Conservation (phyloP, 192 early-diverging fungal species). For the Globomyces pollinis-pini region DNA sequence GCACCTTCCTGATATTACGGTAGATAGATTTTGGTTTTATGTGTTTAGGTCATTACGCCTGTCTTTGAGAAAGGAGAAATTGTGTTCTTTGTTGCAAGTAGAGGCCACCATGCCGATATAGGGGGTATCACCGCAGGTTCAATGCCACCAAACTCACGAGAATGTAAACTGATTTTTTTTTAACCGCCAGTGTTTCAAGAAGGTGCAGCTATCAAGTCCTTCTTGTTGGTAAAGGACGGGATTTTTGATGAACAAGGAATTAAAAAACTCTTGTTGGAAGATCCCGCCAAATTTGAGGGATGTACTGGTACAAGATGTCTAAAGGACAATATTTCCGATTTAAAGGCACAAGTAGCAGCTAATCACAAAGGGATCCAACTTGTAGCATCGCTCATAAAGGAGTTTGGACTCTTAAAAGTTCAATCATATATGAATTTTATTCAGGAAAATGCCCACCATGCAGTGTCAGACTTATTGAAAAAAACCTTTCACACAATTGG, state of each 20-base stretch:
- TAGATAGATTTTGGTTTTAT: no score
- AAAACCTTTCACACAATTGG: slow-evolving; percentile 40
- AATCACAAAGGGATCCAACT: slow-evolving; percentile 89
- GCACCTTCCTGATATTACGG: slow-evolving; percentile 91
- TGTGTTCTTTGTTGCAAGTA: slow-evolving; percentile 91
- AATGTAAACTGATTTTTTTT: no score
- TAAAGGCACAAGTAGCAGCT: slow-evolving; percentile 96
- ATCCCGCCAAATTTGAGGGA: slow-evolving; percentile 74
- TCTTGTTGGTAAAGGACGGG: slow-evolving; percentile 79
- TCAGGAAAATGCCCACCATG: slow-evolving; percentile 77
- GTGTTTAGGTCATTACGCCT: slow-evolving; percentile 91
- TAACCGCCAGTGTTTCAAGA: slow-evolving; percentile 95
- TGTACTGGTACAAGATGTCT: slow-evolving; percentile 86
- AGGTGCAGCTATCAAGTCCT: slow-evolving; percentile 82
- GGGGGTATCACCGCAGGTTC: slow-evolving; percentile 50
- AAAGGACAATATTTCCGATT: slow-evolving; percentile 84
- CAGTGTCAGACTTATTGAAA: slow-evolving; percentile 72
- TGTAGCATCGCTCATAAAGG: slow-evolving; percentile 68
- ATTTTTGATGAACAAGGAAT: slow-evolving; percentile 80
- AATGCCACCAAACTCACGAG: slow-evolving; percentile 91
- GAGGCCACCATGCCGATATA: slow-evolving; percentile 90
- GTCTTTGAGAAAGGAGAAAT: slow-evolving; percentile 73
- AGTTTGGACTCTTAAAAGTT: slow-evolving; percentile 66
- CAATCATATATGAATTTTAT: slow-evolving; percentile 96
- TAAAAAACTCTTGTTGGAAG: slow-evolving; percentile 61